Evolutionary conservation across 345 rosid species (phyloP), one percentile per base, ranked within the genome.

Genomic region (Hevea brasiliensis): DNA sequence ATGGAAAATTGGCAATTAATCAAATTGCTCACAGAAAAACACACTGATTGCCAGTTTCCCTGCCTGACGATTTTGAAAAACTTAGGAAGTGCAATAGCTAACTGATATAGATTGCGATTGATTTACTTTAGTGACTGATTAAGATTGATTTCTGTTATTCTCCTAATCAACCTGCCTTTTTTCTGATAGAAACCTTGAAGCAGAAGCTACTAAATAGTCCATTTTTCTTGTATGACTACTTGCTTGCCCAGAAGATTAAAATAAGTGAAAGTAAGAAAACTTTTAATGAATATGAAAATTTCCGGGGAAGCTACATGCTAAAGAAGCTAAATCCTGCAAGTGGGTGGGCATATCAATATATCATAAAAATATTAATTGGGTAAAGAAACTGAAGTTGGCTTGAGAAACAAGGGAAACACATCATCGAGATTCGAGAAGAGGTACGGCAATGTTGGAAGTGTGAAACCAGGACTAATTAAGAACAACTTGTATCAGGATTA

Each of bases 201-300:
- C 47, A 1, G 57, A 71, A 71, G 74, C 44, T 70, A 21, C 44
- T 63, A 64, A 64, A 53, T 54, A 37, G 45, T 23, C 45, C 42
- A 32, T n/a, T 37, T 53, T 7, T 23, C n/a, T 55, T 53, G 48
- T 29, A 44, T 20, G 26, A 18, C 73, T n/a, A n/a, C n/a, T n/a
- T n/a, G n/a, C n/a, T n/a, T n/a, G n/a, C n/a, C n/a, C n/a, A n/a
- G n/a, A n/a, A n/a, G n/a, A n/a, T n/a, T n/a, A n/a, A n/a, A n/a
- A n/a, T n/a, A n/a, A n/a, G n/a, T n/a, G n/a, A 23, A 69, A 55
- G 3, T n/a, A 55, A 54, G 29, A n/a, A 51, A 68, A 51, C 50
- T 69, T 70, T 41, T 9, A 17, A 18, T 11, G 4, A n/a, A n/a
- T n/a, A 27, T 29, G 2, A 26, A 44, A 13, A 24, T 42, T 44